Evolutionary conservation across 148 eudicot species (phyloP), one percentile per base, ranked within the genome.

Genomic region (Chenopodium album): DNA sequence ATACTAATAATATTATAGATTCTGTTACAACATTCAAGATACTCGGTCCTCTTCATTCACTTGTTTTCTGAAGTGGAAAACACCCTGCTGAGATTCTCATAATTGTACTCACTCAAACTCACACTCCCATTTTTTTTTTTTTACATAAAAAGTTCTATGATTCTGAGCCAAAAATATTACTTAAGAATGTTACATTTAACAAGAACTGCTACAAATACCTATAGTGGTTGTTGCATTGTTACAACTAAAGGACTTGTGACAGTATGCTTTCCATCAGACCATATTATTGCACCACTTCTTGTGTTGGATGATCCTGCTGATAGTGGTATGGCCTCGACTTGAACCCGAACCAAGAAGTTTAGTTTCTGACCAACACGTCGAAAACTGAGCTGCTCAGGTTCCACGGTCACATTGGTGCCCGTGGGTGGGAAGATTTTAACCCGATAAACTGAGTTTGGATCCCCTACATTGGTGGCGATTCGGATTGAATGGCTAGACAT

Each of bases 191-290:
- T 17, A 7, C 10, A 71, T 41, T 72, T 54, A 9, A 9, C 4
- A 22, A 8, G 81, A 79, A 81, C 65, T 65, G 68, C 28, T 70
- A 74, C 83, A 84, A n/a, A 32, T 37, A 23, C 31, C 64, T 81
- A 91, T 28, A 93, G 86, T 64, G 98, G 98, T 64, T 94, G 86
- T 71, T 95, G 98, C 94, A 92, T 86, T 71, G 99, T 92, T 65
- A 94, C 92, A 76, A 92, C 90, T 65, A 96, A 69, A 2, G 99
- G 97, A 84, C 97, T 94, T 2, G 86, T 91, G 32, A 96, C 99
- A 17, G 46, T 74, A 77, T 88, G 98, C 80, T 91, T 89, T 59
- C 97, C 99, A 82, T 96, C 99, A 1, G 95, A 89, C 99, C 98
- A 96, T n/a, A 83, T 83, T 59, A 96, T 73, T 2, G 98, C 80